Percentiles rank a stretch among this genome's conserved stretches.
phyloP scores from a whole-genome alignment of 2,329 filamentous ascomycete genomes.

The Periconia macrospinosa region DNA sequence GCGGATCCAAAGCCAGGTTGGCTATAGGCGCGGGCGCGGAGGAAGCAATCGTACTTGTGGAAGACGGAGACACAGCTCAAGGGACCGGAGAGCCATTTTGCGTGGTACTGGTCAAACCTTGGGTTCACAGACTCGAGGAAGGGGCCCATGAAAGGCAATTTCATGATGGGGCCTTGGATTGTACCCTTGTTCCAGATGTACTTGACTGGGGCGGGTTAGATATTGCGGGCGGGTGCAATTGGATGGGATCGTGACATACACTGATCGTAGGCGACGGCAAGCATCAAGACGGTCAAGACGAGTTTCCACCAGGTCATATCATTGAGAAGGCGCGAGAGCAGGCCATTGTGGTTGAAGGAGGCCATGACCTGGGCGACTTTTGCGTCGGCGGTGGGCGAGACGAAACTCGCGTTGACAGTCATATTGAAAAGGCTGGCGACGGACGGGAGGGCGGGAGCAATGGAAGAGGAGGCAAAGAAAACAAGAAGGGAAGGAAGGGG shows the following conservation, averaged over 20 bases:
- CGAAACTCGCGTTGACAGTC: conserved; percentile 43
- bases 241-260: conserved; percentile 58
- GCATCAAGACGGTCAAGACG: conserved; percentile 66
- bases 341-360: conserved; percentile 32
- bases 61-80: conserved; percentile 98
- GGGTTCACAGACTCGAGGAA: conserved; percentile 92
- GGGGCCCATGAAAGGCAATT: conserved; percentile 71
- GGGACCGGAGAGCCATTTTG: conserved; percentile 87
- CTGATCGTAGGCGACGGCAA: conserved; percentile 84
- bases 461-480: not conserved
- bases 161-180: conserved; percentile 51
- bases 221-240: not conserved
- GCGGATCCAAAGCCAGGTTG: too few relatives aligned
- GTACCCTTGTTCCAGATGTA: conserved; percentile 52
- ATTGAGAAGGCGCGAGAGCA: conserved; percentile 35
- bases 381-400: conserved; percentile 44
- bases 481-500: not conserved
- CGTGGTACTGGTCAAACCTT: conserved; percentile 86
- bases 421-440: conserved; percentile 15
- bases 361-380: conserved; percentile 34
- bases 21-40: too few relatives aligned
- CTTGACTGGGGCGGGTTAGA: conserved; percentile 53
- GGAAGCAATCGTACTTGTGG: conserved; percentile 72
- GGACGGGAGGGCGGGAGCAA: not conserved
- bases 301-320: conserved; percentile 34